phyloP scores from a whole-genome alignment of 805 yeast genomes.

The Candida suzukii region DNA sequence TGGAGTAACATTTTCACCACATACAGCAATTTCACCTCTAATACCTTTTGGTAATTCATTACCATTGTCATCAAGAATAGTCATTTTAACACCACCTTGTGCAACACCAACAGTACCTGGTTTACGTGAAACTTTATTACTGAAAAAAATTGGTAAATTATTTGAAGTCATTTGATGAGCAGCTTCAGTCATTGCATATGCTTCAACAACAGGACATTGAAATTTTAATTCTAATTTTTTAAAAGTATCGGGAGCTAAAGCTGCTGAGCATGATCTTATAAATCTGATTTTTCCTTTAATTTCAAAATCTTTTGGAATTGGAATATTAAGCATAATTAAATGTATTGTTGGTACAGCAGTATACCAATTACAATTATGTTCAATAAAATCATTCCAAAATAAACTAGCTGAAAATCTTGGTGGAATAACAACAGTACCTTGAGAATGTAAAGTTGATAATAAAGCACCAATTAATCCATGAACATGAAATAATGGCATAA shows the following conservation, averaged over 20 bases:
- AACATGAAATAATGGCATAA: constrained; percentile 75
- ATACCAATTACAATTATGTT: constrained; percentile 56
- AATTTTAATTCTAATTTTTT: constrained; percentile 48
- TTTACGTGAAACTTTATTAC: constrained; percentile 46
- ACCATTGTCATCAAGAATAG: constrained; percentile 45
- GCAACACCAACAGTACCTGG: constrained; percentile 63
- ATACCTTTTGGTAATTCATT: constrained; percentile 42
- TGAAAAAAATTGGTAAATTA: constrained; percentile 36
- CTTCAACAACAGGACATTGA: constrained; percentile 65
- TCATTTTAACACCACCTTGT: constrained; percentile 61
- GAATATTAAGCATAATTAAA: constrained; percentile 49
- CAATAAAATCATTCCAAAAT: constrained; percentile 54
- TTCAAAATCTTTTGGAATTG: constrained; percentile 35
- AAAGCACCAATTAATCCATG: constrained; percentile 68
- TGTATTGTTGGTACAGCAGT: constrained; percentile 77
- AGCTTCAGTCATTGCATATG: constrained; percentile 78
- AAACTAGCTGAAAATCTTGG: constrained; percentile 48
- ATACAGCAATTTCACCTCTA: constrained; percentile 64
- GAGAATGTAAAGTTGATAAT: constrained; percentile 51
- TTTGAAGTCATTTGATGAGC: constrained; percentile 78
- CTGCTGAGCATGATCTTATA: constrained; percentile 66
- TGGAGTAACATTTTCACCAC: constrained; percentile 61
- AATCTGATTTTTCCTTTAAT: constrained; percentile 49
- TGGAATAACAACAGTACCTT: constrained; percentile 61
- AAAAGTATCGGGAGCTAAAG: constrained; percentile 62